These are phyloP conservation scores for Podila minutissima DNA, from an alignment of 192 early-diverging fungal genomes.

Conservation along the genomic window DNA sequence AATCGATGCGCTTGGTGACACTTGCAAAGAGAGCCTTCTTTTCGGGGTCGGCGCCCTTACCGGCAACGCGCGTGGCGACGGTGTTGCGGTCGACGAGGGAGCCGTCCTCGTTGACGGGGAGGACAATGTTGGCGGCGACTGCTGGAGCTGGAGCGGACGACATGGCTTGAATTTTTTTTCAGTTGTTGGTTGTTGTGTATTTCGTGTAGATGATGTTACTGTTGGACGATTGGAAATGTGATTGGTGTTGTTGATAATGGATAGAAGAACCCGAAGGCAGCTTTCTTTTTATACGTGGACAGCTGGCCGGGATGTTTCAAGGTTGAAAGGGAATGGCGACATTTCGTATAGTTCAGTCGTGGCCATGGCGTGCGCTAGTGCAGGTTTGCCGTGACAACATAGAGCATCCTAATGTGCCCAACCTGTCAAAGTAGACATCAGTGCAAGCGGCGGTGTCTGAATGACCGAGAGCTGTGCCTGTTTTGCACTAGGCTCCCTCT, in stretches of 20 bases:
- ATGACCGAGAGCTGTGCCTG: no score
- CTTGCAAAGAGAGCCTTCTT: conserved; percentile 60
- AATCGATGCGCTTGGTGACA: conserved; percentile 58
- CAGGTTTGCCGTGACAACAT: no score
- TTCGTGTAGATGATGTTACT: neutral
- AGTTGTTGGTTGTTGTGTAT: neutral
- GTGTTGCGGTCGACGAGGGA: conserved; percentile 17
- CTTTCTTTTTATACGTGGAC: no score
- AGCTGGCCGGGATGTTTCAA: no score
- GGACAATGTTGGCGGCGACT: conserved; percentile 17
- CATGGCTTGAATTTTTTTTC: conserved; percentile 1
- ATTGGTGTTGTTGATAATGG: neutral
- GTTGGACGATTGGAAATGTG: neutral
- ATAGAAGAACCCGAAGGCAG: neutral
- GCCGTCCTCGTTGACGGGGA: conserved; percentile 9
- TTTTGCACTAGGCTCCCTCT: no score
- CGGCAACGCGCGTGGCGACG: conserved; percentile 31
- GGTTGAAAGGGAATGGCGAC: no score
- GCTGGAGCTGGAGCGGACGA: neutral
- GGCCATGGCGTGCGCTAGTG: no score
- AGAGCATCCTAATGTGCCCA: no score
- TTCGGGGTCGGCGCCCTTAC: conserved; percentile 56
- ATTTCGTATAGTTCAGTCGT: no score
- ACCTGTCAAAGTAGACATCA: no score
- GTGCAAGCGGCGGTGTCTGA: no score